phyloP scores from a whole-genome alignment of 257 asterid species.

The Solanum acaule region DNA sequence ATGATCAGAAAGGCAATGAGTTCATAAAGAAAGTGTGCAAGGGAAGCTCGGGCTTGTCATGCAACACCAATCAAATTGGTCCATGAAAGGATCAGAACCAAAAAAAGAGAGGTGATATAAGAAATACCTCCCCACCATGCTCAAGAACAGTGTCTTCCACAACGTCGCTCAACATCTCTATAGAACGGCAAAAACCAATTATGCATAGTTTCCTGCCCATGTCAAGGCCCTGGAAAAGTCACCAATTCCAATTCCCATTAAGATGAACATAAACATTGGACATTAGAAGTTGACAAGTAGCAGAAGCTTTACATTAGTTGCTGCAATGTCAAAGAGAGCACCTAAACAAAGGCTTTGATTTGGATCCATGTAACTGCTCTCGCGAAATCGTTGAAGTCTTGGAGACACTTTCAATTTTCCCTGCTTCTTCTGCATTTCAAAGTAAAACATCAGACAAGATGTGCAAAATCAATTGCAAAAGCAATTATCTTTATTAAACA shows the following conservation, averaged over 20 bases:
- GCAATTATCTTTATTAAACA: not conserved
- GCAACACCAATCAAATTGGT: not conserved
- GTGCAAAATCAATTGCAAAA: not conserved
- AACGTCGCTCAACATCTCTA: constrained; percentile 98
- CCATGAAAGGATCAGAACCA: not conserved
- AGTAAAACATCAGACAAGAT: not conserved
- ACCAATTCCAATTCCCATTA: not conserved
- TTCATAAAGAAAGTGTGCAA: not conserved
- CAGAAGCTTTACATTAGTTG: constrained; percentile 54
- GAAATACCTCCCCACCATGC: constrained; percentile 95
- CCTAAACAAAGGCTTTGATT: constrained; percentile 82
- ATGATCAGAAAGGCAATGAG: not conserved
- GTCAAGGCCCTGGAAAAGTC: constrained; percentile 68
- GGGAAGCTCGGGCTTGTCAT: not conserved
- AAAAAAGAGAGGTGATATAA: not conserved
- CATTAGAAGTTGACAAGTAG: not conserved
- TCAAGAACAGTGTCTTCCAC: constrained; percentile 96
- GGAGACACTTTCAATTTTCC: constrained; percentile 46
- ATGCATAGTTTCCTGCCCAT: constrained; percentile 81
- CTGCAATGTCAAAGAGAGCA: constrained; percentile 96
- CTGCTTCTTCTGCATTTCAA: constrained; percentile 53
- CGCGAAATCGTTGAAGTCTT: constrained; percentile 61
- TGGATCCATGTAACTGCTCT: constrained; percentile 98
- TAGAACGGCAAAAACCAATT: constrained; percentile 90
- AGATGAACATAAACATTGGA: not conserved